Base-by-base conservation (phyloP, 106 monocot species). In the Chionographis japonica region DNA sequence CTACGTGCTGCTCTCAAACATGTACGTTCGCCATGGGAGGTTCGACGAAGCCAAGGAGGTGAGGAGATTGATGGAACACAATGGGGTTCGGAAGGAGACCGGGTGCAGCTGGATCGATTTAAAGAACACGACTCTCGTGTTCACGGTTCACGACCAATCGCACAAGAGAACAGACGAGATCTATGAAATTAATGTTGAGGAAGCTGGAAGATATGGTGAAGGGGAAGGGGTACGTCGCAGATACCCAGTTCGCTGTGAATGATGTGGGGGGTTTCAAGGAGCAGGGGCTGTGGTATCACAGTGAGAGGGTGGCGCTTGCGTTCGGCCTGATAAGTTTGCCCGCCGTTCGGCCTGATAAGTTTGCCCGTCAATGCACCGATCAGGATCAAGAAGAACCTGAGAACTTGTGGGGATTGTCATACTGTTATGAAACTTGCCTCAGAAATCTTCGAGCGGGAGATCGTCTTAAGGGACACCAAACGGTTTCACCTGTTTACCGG, bases 1-100 rank as follows among this genome's bases (percentile, higher is more conserved):
- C 65, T 85, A 76, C 68, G 63, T 80, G 40, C 60, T 80, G 52
- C 73, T 85, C n/a, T 65, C 80, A 0, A 81, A 77, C 19, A 63
- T 85, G 5, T 80, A 81, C 54, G 66, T 74, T n/a, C 62, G 15
- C 10, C 63, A 42, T 16, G 69, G 58, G 41, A 63, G 52, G 63
- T 69, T 63, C 74, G 56, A 74, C 13, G 74, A 74, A 11, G 69
- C 70, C 54, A 52, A 69, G 58, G 57, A 46, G 17, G 53, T 80
- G 0, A 68, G 80, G 56, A 64, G 57, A 40, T 37, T 62, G 16
- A 80, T 80, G 80, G 56, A 49, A 57, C 49, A 12, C 1, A 64
- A 63, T 40, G 59, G 74, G 4, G 69, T 80, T 40, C 63, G 69
- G 69, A 80, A 80, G 64, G 70, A 80, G 50, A 74, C 69, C 3